Evolutionary conservation across 345 rosid genomes (phyloP).

Genomic region (Gossypium stocksii): DNA sequence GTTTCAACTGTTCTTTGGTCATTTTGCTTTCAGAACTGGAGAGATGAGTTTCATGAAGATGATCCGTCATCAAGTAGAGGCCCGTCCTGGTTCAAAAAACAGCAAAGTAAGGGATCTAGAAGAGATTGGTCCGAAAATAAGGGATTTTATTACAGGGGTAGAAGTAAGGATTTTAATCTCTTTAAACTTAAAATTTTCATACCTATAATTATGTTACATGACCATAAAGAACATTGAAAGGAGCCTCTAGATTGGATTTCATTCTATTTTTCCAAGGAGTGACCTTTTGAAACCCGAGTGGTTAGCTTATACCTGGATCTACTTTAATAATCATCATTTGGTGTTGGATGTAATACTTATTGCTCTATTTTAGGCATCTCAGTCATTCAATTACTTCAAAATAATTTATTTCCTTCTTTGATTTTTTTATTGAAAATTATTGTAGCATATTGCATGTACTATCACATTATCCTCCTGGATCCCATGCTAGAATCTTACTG

Average conservation of each 20-base stretch:
- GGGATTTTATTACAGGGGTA: slow-evolving; percentile 29
- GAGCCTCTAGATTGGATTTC: not conserved
- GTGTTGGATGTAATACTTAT: not conserved
- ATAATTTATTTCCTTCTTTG: not conserved
- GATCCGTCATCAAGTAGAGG: slow-evolving; percentile 44
- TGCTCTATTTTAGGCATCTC: not conserved
- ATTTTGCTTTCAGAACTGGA: slow-evolving; percentile 45
- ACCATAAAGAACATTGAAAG: not conserved
- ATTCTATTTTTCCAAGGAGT: not conserved
- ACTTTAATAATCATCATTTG: not conserved
- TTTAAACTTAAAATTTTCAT: not conserved
- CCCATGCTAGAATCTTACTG: slow-evolving; percentile 3
- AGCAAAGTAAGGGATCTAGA: slow-evolving; percentile 40
- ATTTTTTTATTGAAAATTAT: not conserved
- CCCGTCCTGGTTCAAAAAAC: slow-evolving; percentile 58
- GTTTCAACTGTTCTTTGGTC: slow-evolving; percentile 5
- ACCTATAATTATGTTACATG: not conserved
- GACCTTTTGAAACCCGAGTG: not conserved
- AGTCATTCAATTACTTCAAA: not conserved
- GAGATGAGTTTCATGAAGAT: slow-evolving; percentile 42
- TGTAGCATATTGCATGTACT: not conserved
- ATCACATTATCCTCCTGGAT: not conserved
- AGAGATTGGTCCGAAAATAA: slow-evolving; percentile 33
- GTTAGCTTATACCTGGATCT: not conserved
- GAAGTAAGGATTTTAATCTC: slow-evolving; percentile 46